Conservation (phyloP, 179 eudicot genomes). For the Amaranthus tricolor region DNA sequence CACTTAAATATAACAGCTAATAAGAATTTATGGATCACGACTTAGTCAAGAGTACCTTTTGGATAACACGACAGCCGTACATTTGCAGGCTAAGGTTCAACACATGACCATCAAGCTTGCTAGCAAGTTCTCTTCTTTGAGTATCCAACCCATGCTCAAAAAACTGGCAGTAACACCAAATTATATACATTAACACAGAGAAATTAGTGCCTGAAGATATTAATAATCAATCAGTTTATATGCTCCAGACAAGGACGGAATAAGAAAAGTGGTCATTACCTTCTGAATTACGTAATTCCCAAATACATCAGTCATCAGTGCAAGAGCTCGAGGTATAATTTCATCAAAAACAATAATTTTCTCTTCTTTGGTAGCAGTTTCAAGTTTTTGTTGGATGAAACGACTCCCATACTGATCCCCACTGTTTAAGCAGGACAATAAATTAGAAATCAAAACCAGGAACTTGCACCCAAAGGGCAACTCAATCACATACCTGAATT, state of each 20-base stretch:
- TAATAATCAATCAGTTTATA: background rate
- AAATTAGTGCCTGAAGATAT: background rate
- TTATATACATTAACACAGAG: constrained; percentile 11
- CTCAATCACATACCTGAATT: constrained; percentile 36
- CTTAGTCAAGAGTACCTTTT: constrained; percentile 35
- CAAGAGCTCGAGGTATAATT: constrained; percentile 43
- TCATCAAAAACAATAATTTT: constrained; percentile 48
- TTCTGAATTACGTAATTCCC: constrained; percentile 60
- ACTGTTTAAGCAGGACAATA: constrained; percentile 27
- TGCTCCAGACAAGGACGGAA: background rate
- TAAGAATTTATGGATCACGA: background rate
- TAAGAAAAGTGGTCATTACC: constrained; percentile 26
- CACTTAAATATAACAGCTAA: background rate
- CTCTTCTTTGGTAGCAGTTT: constrained; percentile 48
- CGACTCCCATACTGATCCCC: constrained; percentile 57
- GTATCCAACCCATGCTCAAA: constrained; percentile 56
- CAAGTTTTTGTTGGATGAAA: constrained; percentile 57
- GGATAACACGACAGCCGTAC: constrained; percentile 60
- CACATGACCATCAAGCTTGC: constrained; percentile 48
- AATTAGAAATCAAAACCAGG: constrained; percentile 3
- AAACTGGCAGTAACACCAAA: constrained; percentile 29
- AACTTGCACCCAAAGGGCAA: background rate
- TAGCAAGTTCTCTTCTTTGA: constrained; percentile 51
- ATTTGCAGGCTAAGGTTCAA: constrained; percentile 52
- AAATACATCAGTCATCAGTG: constrained; percentile 56